A percentile compares a stretch with the other conserved stretches of the same genome.
Conservation (phyloP, 305 asterid genomes). For the Salvia sclarea region DNA sequence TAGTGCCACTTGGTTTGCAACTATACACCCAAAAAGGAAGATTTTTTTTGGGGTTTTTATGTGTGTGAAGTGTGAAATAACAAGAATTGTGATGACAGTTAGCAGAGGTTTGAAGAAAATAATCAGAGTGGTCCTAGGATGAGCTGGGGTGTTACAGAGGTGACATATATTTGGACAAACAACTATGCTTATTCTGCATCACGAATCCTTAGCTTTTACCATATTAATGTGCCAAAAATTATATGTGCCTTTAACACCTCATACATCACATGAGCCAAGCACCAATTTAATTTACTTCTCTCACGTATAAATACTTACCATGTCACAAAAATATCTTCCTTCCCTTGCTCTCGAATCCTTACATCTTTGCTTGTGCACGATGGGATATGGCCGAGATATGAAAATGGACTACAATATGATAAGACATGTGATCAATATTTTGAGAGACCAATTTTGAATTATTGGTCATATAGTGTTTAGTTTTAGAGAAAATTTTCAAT, state of each 20-base stretch:
- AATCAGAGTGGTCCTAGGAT: slow-evolving; percentile 68
- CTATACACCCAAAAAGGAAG: slow-evolving; percentile 1
- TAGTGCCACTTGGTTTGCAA: slow-evolving; percentile 33
- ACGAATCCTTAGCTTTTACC: slow-evolving; percentile 36
- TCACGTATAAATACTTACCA: background rate
- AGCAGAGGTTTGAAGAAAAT: slow-evolving; percentile 33
- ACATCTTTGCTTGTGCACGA: background rate
- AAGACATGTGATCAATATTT: too few relatives aligned
- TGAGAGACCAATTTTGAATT: too few relatives aligned
- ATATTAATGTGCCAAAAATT: slow-evolving; percentile 15
- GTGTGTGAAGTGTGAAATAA: slow-evolving; percentile 20
- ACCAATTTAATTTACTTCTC: slow-evolving; percentile 33
- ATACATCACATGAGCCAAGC: slow-evolving; percentile 27
- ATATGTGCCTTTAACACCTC: slow-evolving; percentile 25
- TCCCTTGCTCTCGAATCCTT: background rate
- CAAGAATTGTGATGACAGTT: slow-evolving; percentile 39
- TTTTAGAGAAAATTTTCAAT: too few relatives aligned
- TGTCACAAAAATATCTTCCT: background rate
- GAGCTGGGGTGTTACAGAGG: slow-evolving; percentile 51
- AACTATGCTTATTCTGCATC: slow-evolving; percentile 42
- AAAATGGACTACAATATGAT: too few relatives aligned
- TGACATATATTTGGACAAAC: slow-evolving; percentile 57
- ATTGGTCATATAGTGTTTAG: too few relatives aligned
- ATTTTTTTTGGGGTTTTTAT: background rate
- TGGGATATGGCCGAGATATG: background rate